A percentile compares a stretch with the other conserved stretches of the same genome.
Conservation (phyloP, 2,329 filamentous ascomycete species). For the Ploettnerulaceae sp. region DNA sequence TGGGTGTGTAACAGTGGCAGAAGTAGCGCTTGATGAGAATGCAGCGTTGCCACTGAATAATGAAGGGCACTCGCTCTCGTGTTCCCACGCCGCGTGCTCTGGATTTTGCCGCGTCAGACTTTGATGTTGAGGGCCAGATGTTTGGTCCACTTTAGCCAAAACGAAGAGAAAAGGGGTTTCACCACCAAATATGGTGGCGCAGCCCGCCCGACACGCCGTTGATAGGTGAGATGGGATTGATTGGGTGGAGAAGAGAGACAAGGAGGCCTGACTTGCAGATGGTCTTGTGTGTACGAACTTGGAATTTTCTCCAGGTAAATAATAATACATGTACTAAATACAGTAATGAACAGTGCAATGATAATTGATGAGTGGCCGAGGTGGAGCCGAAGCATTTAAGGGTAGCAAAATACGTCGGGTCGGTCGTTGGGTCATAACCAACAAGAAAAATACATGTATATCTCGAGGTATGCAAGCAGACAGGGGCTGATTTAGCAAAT, state of each 20-base stretch:
- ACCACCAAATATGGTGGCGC: slow-evolving; percentile 9
- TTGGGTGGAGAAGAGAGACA: no score
- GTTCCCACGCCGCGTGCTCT: slow-evolving; percentile 9
- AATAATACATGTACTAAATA: no score
- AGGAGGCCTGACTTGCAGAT: neutral
- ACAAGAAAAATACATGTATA: no score
- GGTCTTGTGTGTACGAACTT: neutral
- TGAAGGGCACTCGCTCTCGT: slow-evolving; percentile 2
- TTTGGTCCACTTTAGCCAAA: neutral
- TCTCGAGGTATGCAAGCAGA: no score
- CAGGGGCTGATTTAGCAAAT: no score
- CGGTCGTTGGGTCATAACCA: no score
- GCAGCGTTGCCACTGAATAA: slow-evolving; percentile 7
- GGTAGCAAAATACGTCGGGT: no score
- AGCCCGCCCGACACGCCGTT: slow-evolving; percentile 3
- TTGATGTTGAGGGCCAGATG: slow-evolving; percentile 3
- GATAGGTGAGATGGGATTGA: neutral
- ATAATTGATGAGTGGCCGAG: no score
- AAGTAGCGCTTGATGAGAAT: slow-evolving; percentile 14
- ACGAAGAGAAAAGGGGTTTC: slow-evolving; percentile 7
- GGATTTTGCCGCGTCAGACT: slow-evolving; percentile 16
- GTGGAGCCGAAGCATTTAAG: no score
- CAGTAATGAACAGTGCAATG: no score
- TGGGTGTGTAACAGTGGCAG: neutral
- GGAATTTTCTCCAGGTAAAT: no score